phyloP scores from a whole-genome alignment of 2,329 filamentous ascomycete species.

The Aspergillus japonicus region DNA sequence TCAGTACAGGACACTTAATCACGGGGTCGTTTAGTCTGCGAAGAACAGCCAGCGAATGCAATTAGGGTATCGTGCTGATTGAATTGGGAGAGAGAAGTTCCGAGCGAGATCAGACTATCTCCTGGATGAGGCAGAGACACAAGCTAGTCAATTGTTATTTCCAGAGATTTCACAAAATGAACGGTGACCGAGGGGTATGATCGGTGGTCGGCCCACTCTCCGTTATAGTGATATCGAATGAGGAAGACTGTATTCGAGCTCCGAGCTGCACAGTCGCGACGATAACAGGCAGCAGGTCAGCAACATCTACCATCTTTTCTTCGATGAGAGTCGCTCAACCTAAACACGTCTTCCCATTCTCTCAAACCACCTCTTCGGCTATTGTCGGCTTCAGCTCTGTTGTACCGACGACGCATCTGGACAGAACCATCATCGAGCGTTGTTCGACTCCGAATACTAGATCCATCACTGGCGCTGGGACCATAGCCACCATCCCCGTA shows the following conservation, averaged over 20 bases:
- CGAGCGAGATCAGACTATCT: neutral
- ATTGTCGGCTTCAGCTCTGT: slow-evolving; percentile 26
- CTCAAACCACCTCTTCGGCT: slow-evolving; percentile 42
- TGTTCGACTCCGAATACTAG: slow-evolving; percentile 45
- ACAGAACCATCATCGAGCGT: slow-evolving; percentile 43
- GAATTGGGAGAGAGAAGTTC: neutral
- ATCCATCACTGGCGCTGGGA: slow-evolving; percentile 42
- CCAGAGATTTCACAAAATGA: neutral
- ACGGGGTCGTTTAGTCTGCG: neutral
- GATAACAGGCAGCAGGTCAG: slow-evolving; percentile 20
- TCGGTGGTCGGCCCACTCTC: neutral
- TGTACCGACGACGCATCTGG: slow-evolving; percentile 35
- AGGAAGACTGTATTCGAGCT: neutral
- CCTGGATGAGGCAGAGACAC: neutral
- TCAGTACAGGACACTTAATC: neutral
- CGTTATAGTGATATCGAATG: neutral
- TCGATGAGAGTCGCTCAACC: slow-evolving; percentile 37
- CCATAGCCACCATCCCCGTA: slow-evolving; percentile 63
- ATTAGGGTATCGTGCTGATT: neutral
- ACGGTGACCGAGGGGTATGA: neutral
- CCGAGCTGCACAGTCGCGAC: neutral
- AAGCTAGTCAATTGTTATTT: neutral
- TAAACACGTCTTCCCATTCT: slow-evolving; percentile 54
- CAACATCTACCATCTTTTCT: slow-evolving; percentile 44
- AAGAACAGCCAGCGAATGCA: neutral